These are phyloP conservation scores for Cryptosporidium ubiquitum DNA, from an alignment of 169 alveolate genomes.

Conservation along the genomic window DNA sequence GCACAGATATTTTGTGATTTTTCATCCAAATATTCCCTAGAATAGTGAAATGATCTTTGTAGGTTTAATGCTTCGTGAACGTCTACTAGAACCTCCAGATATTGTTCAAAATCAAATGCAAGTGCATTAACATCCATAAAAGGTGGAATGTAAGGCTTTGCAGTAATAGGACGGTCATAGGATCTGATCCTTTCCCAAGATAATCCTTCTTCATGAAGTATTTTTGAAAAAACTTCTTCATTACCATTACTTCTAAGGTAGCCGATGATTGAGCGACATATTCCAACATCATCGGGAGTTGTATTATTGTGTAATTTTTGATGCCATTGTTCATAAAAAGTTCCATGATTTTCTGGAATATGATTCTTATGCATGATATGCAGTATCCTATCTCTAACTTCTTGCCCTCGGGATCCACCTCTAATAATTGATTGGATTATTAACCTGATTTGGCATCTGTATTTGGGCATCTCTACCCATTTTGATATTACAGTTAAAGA, in stretches of 20 bases:
- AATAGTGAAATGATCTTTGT: slow-evolving; percentile 78
- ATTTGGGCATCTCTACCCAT: slow-evolving; percentile 74
- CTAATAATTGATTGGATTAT: slow-evolving; percentile 79
- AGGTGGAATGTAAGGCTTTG: slow-evolving; percentile 86
- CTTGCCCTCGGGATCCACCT: slow-evolving; percentile 93
- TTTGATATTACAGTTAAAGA: slow-evolving; percentile 43
- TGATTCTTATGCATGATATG: slow-evolving; percentile 89
- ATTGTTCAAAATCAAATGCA: slow-evolving; percentile 80
- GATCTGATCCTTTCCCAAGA: slow-evolving; percentile 86
- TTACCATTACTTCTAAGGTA: slow-evolving; percentile 85
- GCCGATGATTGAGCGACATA: slow-evolving; percentile 89
- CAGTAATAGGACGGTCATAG: slow-evolving; percentile 88
- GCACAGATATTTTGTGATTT: slow-evolving; percentile 56
- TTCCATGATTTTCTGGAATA: slow-evolving; percentile 83
- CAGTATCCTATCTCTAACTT: slow-evolving; percentile 89
- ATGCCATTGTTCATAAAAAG: slow-evolving; percentile 94
- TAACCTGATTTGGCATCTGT: slow-evolving; percentile 77
- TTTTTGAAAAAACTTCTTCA: slow-evolving; percentile 85
- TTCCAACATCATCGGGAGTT: slow-evolving; percentile 92
- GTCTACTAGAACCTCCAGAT: slow-evolving; percentile 80
- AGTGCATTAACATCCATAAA: slow-evolving; percentile 6
- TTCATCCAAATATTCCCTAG: slow-evolving; percentile 76
- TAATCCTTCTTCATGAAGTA: slow-evolving; percentile 85
- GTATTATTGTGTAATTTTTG: slow-evolving; percentile 93
- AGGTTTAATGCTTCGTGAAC: slow-evolving; percentile 85